phyloP scores from a whole-genome alignment of 371 early-diverging fungal species.

The Mortierella sp. region DNA sequence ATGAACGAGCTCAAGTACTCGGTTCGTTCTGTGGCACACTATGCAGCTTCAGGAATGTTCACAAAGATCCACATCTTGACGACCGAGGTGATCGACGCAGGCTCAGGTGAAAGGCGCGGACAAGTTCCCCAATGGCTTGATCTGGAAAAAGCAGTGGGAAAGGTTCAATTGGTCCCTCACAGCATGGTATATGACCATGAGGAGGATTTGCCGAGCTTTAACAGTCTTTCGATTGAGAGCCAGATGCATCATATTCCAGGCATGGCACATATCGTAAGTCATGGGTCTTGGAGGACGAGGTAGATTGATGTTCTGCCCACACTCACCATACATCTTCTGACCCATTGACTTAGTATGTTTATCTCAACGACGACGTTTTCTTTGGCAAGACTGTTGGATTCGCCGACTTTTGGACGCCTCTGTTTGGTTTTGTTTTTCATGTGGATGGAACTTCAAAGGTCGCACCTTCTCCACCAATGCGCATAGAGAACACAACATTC shows the following conservation, averaged over 20 bases:
- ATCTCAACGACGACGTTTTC: constrained; percentile 55
- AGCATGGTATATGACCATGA: constrained; percentile 21
- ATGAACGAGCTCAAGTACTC: constrained; percentile 37
- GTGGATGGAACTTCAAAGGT: constrained; percentile 9
- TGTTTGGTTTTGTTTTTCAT: constrained; percentile 53
- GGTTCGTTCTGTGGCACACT: constrained; percentile 28
- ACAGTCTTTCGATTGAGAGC: constrained; percentile 47
- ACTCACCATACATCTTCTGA: not conserved
- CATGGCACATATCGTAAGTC: constrained; percentile 32
- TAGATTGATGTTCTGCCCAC: too few species aligned
- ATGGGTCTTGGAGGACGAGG: not conserved
- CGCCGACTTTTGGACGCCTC: constrained; percentile 53
- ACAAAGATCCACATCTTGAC: constrained; percentile 36
- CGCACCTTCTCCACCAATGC: constrained; percentile 2
- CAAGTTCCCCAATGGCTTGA: constrained; percentile 48
- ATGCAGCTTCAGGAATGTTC: constrained; percentile 14
- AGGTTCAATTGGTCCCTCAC: constrained; percentile 23
- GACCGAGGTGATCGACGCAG: constrained; percentile 15
- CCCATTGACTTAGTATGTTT: constrained; percentile 28
- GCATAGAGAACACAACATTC: not conserved
- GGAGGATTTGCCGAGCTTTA: constrained; percentile 28
- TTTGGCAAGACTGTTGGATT: constrained; percentile 19
- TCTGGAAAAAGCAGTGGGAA: constrained; percentile 2
- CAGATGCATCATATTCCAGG: constrained; percentile 38
- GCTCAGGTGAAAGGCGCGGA: not conserved